These are phyloP conservation scores for Wickerhamomyces sp. DNA, from an alignment of 1,139 yeast genomes.

Conservation along the genomic window DNA sequence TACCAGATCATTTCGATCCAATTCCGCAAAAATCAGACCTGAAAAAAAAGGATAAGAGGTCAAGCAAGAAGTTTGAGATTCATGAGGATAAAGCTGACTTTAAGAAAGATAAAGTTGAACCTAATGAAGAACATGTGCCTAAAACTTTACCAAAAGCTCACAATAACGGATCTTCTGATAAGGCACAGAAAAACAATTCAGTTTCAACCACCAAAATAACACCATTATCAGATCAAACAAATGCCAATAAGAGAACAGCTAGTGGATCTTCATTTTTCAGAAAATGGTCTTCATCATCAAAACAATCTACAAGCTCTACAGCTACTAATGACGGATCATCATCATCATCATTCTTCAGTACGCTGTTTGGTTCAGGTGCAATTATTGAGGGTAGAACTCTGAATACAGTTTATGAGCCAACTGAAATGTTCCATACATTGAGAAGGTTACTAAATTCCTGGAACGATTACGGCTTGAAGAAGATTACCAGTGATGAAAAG, in stretches of 20 bases:
- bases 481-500: slow-evolving; percentile 43
- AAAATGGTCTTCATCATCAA: slow-evolving; percentile 46
- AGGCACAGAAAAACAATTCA: slow-evolving; percentile 10
- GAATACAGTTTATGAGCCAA: slow-evolving; percentile 27
- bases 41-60: neutral
- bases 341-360: slow-evolving; percentile 14
- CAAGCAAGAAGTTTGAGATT: neutral
- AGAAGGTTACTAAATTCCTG: slow-evolving; percentile 60
- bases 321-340: slow-evolving; percentile 2
- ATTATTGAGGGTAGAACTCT: slow-evolving; percentile 15
- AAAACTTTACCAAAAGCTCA: slow-evolving; percentile 12
- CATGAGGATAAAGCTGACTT: neutral
- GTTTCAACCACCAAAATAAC: slow-evolving; percentile 17
- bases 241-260: slow-evolving; percentile 15
- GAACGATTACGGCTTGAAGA: slow-evolving; percentile 66
- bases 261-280: slow-evolving; percentile 42
- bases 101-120: slow-evolving; percentile 4
- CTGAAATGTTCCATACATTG: slow-evolving; percentile 60
- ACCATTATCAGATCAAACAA: slow-evolving; percentile 19
- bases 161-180: slow-evolving; percentile 18
- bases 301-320: slow-evolving; percentile 41
- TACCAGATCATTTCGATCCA: slow-evolving; percentile 18
- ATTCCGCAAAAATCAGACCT: slow-evolving; percentile 2
- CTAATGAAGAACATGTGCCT: neutral
- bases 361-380: slow-evolving; percentile 8